Conservation (phyloP, 768 basidiomycete genomes). For the Lactarius sp. region DNA sequence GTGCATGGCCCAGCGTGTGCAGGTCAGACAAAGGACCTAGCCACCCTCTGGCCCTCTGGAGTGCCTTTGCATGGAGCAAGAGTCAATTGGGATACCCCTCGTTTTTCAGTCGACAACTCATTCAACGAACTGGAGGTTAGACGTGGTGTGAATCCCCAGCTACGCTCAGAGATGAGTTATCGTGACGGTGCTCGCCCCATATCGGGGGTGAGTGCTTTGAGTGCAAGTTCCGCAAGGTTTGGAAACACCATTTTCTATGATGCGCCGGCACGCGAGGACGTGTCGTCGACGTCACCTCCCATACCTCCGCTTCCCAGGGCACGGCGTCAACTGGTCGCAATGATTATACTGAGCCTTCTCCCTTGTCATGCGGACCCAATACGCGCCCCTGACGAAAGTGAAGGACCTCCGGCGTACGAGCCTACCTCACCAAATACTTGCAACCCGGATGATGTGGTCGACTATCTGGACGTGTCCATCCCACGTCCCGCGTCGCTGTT, state of each 20-base stretch:
- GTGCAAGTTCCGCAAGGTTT: too few relatives aligned
- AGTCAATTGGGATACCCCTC: not conserved
- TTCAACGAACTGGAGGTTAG: too few relatives aligned
- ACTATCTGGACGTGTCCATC: constrained; percentile 52
- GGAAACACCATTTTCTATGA: too few relatives aligned
- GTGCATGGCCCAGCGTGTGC: constrained; percentile 46
- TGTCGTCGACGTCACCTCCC: constrained; percentile 40
- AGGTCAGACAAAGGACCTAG: constrained; percentile 26
- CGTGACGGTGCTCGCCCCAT: too few relatives aligned
- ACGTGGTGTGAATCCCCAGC: too few relatives aligned
- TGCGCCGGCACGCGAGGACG: constrained; percentile 44
- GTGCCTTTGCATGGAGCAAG: too few relatives aligned
- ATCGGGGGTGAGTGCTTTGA: too few relatives aligned
- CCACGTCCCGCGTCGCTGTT: constrained; percentile 55
- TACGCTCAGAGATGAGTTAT: too few relatives aligned
- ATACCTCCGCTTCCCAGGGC: constrained; percentile 34
- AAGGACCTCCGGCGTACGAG: constrained; percentile 16
- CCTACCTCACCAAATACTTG: not conserved
- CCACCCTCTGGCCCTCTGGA: constrained; percentile 11
- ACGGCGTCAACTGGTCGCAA: constrained; percentile 5
- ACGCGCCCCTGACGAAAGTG: not conserved
- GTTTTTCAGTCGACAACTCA: too few relatives aligned
- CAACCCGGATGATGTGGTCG: constrained; percentile 30
- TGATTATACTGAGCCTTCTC: constrained; percentile 13
- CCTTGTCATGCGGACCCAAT: constrained; percentile 19